A percentile compares a stretch with the other conserved stretches of the same genome.
These are phyloP conservation scores for Bruguiera gymnorhiza DNA, from an alignment of 345 rosid genomes.

Conservation along the genomic window DNA sequence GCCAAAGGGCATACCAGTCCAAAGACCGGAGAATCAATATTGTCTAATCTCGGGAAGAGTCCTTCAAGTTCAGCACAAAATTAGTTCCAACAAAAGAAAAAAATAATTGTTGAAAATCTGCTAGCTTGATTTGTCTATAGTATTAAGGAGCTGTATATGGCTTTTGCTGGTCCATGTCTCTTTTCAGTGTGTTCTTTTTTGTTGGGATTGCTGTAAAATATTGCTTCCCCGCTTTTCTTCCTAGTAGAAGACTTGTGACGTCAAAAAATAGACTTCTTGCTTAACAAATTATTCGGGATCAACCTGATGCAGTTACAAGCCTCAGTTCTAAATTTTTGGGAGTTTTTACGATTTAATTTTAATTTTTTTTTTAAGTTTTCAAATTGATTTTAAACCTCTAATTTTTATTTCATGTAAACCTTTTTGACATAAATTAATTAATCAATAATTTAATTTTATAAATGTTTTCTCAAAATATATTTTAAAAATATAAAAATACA, in stretches of 20 bases:
- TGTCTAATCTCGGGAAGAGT: conserved; percentile 64
- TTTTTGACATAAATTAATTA: no score
- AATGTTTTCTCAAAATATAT: no score
- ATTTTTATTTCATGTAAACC: no score
- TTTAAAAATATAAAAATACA: no score
- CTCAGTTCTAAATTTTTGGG: no score
- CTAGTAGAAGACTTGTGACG: conserved; percentile 9
- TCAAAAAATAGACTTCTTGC: conserved; percentile 12
- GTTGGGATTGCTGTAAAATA: conserved; percentile 27
- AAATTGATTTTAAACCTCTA: no score
- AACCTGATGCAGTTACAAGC: no score
- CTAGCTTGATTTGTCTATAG: not conserved
- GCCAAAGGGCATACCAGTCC: conserved; percentile 50
- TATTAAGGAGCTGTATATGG: conserved; percentile 7
- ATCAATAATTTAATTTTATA: no score
- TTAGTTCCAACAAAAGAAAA: not conserved
- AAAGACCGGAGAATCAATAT: conserved; percentile 33
- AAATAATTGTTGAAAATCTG: not conserved
- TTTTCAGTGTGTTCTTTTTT: conserved; percentile 23
- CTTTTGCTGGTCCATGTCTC: conserved; percentile 22
- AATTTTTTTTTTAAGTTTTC: no score
- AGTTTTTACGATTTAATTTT: no score
- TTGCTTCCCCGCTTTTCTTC: conserved; percentile 11
- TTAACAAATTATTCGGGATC: not conserved
- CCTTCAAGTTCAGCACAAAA: conserved; percentile 25